phyloP scores from a whole-genome alignment of 2,329 filamentous ascomycete species.

The Hypoxylon sp. region DNA sequence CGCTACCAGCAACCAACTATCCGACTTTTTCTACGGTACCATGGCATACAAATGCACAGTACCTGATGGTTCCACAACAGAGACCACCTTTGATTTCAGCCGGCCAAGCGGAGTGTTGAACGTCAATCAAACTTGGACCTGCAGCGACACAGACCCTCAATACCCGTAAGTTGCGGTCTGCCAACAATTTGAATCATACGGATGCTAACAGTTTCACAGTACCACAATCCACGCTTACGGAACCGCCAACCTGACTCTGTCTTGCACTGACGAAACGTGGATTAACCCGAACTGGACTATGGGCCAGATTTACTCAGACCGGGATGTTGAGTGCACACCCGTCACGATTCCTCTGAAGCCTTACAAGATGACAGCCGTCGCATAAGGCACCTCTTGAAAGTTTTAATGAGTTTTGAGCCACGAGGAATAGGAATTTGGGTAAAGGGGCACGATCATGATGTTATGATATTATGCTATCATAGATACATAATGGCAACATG shows the following conservation, averaged over 20 bases:
- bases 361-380: conserved; percentile 55
- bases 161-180: conserved; percentile 55
- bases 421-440: conserved; percentile 1
- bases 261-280: conserved; percentile 56
- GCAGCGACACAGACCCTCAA: conserved; percentile 58
- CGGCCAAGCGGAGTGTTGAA: conserved; percentile 56
- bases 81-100: conserved; percentile 62
- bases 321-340: conserved; percentile 54
- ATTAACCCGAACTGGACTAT: conserved; percentile 59
- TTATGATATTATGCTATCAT: conserved; percentile 36
- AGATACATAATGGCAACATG: conserved; percentile 28
- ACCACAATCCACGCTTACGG: conserved; percentile 56
- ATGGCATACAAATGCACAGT: conserved; percentile 61
- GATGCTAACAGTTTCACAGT: conserved; percentile 43
- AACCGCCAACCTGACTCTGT: conserved; percentile 54
- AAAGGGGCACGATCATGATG: conserved; percentile 29
- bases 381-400: conserved; percentile 45
- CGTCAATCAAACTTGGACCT: conserved; percentile 67
- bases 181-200: neutral
- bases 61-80: conserved; percentile 52
- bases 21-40: conserved; percentile 67
- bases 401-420: conserved; percentile 1
- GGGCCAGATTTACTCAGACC: conserved; percentile 59
- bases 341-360: conserved; percentile 55
- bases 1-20: conserved; percentile 60